Base-by-base conservation (phyloP, 2,329 filamentous ascomycete species). In the Fonsecaea nubica region DNA sequence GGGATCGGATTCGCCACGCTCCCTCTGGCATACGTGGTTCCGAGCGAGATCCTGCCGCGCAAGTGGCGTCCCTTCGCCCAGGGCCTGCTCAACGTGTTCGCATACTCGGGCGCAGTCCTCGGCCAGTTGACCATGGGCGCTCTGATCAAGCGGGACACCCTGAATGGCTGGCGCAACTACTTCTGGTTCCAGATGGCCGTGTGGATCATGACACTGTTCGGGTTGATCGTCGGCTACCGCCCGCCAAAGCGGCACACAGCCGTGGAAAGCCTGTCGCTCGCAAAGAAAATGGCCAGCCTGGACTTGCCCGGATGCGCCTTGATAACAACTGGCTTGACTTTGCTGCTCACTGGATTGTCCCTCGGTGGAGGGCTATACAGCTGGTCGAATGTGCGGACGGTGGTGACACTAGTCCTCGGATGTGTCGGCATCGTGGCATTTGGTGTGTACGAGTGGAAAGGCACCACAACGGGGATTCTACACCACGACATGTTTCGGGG, bases 241-340 rank as follows among this genome's bases (percentile, higher is more conserved):
- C 65, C 65, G 8, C 65, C 65, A 12, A 67, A 67, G 36, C 54
- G 65, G 38, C 65, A 67, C 50, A 67, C 65, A 30, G 40, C 54
- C 4, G 21, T 54, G 10, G 57, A 53, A 18, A 21, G 55, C 21
- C 42, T 65, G 9, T 18, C 48, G 5, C 36, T 67, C 40, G 5
- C 21, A 3, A 55, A 58, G 52, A 67, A 67, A 57, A 38, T 67
- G 5, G n/a, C n/a, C 15, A 38, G 33, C 7, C 25, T 65, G 13
- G 65, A 67, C 50, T 48, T 67, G 9, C 33, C 52, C 4, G 65
- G 65, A 1, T 64, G 30, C 15, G 15, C 7, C 40, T 38, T 67
- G 30, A 40, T 67, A 12, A 62, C 65, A 9, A 38, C 42, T 13
- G 65, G 65, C 25, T 38, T 67, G 12, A 53, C 62, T 9, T 55